Percentiles rank a stretch among this genome's conserved stretches.
These are phyloP conservation scores for Mallotus japonicus DNA, from an alignment of 441 rosid genomes.

Conservation along the genomic window DNA sequence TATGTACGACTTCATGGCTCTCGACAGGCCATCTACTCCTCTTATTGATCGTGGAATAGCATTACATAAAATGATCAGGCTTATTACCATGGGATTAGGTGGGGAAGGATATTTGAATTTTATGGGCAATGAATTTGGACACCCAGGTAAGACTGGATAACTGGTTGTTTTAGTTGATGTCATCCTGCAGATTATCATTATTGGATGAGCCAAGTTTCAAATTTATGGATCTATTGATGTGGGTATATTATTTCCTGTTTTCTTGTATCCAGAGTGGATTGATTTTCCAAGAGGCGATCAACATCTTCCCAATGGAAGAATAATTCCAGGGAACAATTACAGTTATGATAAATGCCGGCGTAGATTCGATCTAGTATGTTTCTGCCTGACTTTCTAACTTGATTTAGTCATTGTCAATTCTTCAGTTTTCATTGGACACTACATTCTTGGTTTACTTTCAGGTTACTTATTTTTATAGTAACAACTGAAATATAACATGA, in stretches of 20 bases:
- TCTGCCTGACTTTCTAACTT: conserved; percentile 6
- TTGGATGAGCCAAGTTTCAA: background rate
- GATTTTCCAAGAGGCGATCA: conserved; percentile 92
- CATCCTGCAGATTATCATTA: conserved; percentile 7
- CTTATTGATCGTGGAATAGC: conserved; percentile 96
- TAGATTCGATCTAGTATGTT: conserved; percentile 87
- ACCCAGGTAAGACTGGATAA: conserved; percentile 63
- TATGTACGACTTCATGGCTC: conserved; percentile 97
- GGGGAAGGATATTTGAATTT: conserved; percentile 99
- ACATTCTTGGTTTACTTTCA: background rate
- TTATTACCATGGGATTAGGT: conserved; percentile 91
- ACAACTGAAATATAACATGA: background rate
- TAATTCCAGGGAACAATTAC: conserved; percentile 68
- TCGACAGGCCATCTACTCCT: conserved; percentile 80
- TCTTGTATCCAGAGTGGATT: conserved; percentile 74
- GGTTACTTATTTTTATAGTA: background rate
- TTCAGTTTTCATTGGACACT: conserved; percentile 1
- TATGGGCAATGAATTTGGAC: conserved; percentile 99
- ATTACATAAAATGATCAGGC: conserved; percentile 97
- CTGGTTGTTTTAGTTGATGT: conserved; percentile 13
- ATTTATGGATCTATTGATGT: conserved; percentile 9
- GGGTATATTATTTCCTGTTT: conserved; percentile 10
- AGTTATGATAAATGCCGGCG: conserved; percentile 95
- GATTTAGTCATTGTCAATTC: background rate
- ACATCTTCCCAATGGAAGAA: conserved; percentile 67